Evolutionary conservation across 2,329 filamentous ascomycete species (phyloP).

Genomic region (Cladosporium sp.): DNA sequence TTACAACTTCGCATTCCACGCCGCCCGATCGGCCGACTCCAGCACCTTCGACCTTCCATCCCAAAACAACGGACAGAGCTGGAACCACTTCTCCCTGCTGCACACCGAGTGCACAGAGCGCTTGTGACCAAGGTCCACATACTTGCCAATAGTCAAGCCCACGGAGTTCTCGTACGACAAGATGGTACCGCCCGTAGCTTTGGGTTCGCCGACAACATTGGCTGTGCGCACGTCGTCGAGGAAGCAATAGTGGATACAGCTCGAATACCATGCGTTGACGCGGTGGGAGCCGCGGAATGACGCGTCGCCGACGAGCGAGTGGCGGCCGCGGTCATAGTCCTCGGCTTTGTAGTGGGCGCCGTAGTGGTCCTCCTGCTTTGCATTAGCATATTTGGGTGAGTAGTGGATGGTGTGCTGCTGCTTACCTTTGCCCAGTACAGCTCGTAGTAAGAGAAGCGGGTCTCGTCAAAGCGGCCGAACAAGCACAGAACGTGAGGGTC

Average conservation of each 20-base stretch:
- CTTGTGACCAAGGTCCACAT: slow-evolving; percentile 38
- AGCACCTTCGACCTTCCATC: slow-evolving; percentile 35
- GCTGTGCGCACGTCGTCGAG: slow-evolving; percentile 55
- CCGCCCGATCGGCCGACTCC: slow-evolving; percentile 23
- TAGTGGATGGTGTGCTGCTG: background rate
- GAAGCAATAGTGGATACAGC: slow-evolving; percentile 57
- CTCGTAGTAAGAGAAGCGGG: slow-evolving; percentile 73
- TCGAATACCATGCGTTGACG: slow-evolving; percentile 56
- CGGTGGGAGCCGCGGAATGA: slow-evolving; percentile 53
- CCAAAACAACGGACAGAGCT: slow-evolving; percentile 47
- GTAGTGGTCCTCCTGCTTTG: slow-evolving; percentile 52
- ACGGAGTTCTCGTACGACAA: slow-evolving; percentile 71
- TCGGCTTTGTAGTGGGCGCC: slow-evolving; percentile 55
- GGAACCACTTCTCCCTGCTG: slow-evolving; percentile 39
- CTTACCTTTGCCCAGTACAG: slow-evolving; percentile 66
- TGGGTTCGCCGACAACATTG: slow-evolving; percentile 64
- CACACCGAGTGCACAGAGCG: slow-evolving; percentile 35
- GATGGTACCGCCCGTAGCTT: slow-evolving; percentile 64
- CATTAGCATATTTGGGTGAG: slow-evolving; percentile 32
- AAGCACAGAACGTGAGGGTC: slow-evolving; percentile 70
- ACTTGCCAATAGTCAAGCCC: slow-evolving; percentile 62
- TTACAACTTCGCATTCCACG: slow-evolving; percentile 20
- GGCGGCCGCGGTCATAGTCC: slow-evolving; percentile 56
- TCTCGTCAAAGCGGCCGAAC: slow-evolving; percentile 67
- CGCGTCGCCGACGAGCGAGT: slow-evolving; percentile 56